Conservation (phyloP, 2,329 filamentous ascomycete genomes). For the Ascochyta pisi region DNA sequence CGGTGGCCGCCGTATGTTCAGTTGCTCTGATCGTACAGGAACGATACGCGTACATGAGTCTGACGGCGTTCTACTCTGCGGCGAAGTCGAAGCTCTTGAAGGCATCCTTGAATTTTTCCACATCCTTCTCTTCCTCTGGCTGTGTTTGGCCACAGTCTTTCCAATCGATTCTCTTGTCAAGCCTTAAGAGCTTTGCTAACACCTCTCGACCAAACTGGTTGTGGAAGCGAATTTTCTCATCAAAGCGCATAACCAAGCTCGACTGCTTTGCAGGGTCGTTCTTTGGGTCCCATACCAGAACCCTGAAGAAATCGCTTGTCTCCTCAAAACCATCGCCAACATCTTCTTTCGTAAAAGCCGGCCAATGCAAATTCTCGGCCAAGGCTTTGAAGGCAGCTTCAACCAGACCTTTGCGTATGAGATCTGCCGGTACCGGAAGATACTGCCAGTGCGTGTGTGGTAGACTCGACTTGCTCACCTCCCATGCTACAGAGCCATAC, state of each 20-base stretch:
- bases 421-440: slow-evolving; percentile 73
- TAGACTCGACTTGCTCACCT: slow-evolving; percentile 81
- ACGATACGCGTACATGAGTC: not conserved
- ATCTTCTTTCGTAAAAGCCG: slow-evolving; percentile 56
- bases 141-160: slow-evolving; percentile 79
- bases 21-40: not conserved
- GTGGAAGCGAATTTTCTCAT: slow-evolving; percentile 78
- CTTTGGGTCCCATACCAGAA: slow-evolving; percentile 76
- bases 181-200: slow-evolving; percentile 81
- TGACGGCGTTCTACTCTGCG: slow-evolving; percentile 3
- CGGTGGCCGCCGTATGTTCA: slow-evolving; percentile 3
- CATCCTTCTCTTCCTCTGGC: slow-evolving; percentile 80
- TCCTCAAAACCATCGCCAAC: slow-evolving; percentile 52
- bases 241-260: slow-evolving; percentile 76
- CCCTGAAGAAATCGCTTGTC: slow-evolving; percentile 73
- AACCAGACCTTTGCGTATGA: slow-evolving; percentile 75
- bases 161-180: slow-evolving; percentile 85
- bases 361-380: slow-evolving; percentile 75
- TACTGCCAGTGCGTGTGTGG: slow-evolving; percentile 96
- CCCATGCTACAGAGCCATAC: slow-evolving; percentile 88
- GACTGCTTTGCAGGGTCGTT: slow-evolving; percentile 64
- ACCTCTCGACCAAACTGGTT: slow-evolving; percentile 89
- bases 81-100: slow-evolving; percentile 92
- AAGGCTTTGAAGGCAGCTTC: slow-evolving; percentile 90
- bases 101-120: slow-evolving; percentile 76